Conservation (phyloP, 2,329 filamentous ascomycete species). For the Amylocarpus encephaloides region DNA sequence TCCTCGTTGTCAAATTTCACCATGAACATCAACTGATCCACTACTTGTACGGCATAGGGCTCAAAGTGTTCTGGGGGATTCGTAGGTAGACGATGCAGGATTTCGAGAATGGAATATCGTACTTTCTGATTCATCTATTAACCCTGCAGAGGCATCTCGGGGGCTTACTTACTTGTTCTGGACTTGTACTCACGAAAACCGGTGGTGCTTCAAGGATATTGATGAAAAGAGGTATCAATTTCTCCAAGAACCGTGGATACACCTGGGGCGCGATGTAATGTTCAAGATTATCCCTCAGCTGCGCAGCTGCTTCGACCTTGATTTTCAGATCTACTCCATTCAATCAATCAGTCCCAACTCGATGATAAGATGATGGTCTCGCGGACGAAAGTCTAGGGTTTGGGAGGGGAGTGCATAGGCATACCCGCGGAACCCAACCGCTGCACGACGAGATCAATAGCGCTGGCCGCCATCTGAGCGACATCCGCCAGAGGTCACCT, state of each 20-base stretch:
- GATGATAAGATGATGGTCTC: too few relatives aligned
- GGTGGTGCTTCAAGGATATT: slow-evolving; percentile 78
- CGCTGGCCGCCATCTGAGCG: slow-evolving; percentile 54
- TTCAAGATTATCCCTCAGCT: slow-evolving; percentile 87
- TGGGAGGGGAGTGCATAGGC: slow-evolving; percentile 1
- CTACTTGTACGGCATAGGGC: slow-evolving; percentile 78
- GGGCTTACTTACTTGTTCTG: slow-evolving; percentile 65
- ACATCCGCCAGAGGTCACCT: slow-evolving; percentile 34
- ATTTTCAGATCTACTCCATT: slow-evolving; percentile 62
- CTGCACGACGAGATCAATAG: slow-evolving; percentile 58
- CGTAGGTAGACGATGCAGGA: slow-evolving; percentile 77
- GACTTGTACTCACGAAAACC: slow-evolving; percentile 83
- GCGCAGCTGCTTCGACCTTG: slow-evolving; percentile 75
- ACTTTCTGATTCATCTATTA: slow-evolving; percentile 55
- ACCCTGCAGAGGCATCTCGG: slow-evolving; percentile 4
- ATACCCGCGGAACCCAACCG: slow-evolving; percentile 40
- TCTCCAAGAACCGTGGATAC: slow-evolving; percentile 77
- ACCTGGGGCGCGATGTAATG: slow-evolving; percentile 72
- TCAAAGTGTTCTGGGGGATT: slow-evolving; percentile 75
- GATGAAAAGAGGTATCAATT: slow-evolving; percentile 85
- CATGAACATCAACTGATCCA: slow-evolving; percentile 82
- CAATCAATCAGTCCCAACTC: slow-evolving; percentile 12
- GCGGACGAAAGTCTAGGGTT: too few relatives aligned
- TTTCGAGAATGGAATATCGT: slow-evolving; percentile 89
- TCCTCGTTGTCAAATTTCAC: slow-evolving; percentile 95